These are phyloP conservation scores for Cercospora zeina DNA, from an alignment of 2,329 filamentous ascomycete species.

Conservation along the genomic window DNA sequence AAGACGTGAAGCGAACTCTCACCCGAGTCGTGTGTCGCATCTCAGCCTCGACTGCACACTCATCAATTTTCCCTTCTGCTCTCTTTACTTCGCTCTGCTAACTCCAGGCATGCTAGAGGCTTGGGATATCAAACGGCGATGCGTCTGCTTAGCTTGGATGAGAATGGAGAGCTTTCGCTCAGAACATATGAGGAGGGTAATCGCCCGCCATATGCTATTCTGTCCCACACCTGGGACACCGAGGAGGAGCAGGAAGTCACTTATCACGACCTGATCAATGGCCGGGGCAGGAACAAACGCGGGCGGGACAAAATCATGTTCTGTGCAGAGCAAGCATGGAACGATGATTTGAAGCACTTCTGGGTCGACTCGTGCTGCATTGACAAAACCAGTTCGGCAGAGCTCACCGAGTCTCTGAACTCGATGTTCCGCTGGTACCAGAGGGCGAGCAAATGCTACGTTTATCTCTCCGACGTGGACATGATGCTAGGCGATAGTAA, in stretches of 20 bases:
- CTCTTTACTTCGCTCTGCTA: no score
- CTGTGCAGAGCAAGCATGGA: neutral
- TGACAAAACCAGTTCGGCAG: neutral
- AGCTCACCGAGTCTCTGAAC: neutral
- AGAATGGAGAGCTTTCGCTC: neutral
- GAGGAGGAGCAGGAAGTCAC: constrained; percentile 1
- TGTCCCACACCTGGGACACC: neutral
- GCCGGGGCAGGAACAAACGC: neutral
- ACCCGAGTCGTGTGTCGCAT: no score
- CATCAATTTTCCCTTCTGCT: no score
- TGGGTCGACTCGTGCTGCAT: constrained; percentile 1
- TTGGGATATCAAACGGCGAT: no score
- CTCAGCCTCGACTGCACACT: no score
- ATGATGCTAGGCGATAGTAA: neutral
- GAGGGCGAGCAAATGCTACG: neutral
- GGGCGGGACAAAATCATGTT: neutral
- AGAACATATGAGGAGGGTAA: neutral
- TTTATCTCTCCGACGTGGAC: neutral
- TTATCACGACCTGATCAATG: neutral
- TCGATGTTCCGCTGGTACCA: neutral
- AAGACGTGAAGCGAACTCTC: no score
- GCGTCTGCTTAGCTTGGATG: neutral
- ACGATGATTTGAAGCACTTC: neutral
- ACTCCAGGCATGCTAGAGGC: no score
- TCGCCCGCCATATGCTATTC: neutral